A percentile compares a stretch with the other conserved stretches of the same genome.
Conservation (phyloP, 1,139 yeast species). For the Hansenula sp. region DNA sequence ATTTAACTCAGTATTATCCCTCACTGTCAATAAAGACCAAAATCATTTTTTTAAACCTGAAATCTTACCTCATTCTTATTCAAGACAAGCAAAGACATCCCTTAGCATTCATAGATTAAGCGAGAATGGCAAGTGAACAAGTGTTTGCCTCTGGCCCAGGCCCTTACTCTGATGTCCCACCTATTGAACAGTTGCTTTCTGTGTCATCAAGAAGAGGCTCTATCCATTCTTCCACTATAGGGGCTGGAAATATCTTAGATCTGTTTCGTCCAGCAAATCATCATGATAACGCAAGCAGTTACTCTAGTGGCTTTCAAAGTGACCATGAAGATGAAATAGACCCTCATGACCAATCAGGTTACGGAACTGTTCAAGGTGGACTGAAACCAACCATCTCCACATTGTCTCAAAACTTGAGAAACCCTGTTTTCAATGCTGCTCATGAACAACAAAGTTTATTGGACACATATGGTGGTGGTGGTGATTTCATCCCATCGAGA, state of each 20-base stretch:
- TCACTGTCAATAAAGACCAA: too few relatives aligned
- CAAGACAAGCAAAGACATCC: not conserved
- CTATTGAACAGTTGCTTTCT: constrained; percentile 16
- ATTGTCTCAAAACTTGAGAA: constrained; percentile 1
- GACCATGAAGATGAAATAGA: constrained; percentile 2
- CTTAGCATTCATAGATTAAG: constrained; percentile 3
- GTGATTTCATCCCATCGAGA: constrained; percentile 18
- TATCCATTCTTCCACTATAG: constrained; percentile 8
- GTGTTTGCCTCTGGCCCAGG: constrained; percentile 17
- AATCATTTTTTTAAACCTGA: too few relatives aligned
- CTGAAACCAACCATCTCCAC: constrained; percentile 4
- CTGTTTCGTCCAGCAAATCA: constrained; percentile 15
- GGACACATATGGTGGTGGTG: constrained; percentile 3
- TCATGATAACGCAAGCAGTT: constrained; percentile 4
- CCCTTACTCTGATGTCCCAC: constrained; percentile 20
- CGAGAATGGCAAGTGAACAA: constrained; percentile 9
- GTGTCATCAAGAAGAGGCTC: constrained; percentile 17
- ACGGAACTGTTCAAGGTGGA: not conserved
- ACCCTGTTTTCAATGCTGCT: not conserved
- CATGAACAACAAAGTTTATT: constrained; percentile 2
- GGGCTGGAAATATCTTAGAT: constrained; percentile 19
- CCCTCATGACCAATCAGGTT: not conserved
- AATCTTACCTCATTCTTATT: too few relatives aligned
- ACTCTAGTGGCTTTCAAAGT: not conserved
- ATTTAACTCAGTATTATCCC: too few relatives aligned